Conservation (phyloP, 495 filamentous ascomycete species). For the Diplogelasinospora grovesii region DNA sequence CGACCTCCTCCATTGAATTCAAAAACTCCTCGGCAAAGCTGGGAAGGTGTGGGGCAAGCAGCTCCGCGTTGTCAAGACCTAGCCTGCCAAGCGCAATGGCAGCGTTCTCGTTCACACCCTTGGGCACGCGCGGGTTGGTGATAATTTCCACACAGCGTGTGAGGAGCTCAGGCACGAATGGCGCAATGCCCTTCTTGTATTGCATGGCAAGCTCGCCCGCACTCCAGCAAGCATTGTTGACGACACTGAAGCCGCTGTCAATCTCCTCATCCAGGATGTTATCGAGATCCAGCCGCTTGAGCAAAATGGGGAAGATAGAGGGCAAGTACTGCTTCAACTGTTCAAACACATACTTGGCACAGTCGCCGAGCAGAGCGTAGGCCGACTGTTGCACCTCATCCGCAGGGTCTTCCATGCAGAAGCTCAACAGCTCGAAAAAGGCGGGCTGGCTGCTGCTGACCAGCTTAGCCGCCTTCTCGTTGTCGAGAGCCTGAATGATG, state of each 20-base stretch:
- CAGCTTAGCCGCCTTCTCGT: slow-evolving; percentile 64
- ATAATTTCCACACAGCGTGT: slow-evolving; percentile 70
- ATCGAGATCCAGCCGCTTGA: slow-evolving; percentile 80
- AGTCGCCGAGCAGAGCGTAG: slow-evolving; percentile 92
- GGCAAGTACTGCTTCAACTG: slow-evolving; percentile 71
- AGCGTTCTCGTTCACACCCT: slow-evolving; percentile 89
- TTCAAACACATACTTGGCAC: slow-evolving; percentile 88
- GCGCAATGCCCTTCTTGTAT: slow-evolving; percentile 61
- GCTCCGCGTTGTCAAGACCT: slow-evolving; percentile 70
- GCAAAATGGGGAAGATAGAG: slow-evolving; percentile 66
- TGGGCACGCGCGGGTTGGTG: slow-evolving; percentile 74
- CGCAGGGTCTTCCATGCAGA: slow-evolving; percentile 88
- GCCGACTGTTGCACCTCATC: slow-evolving; percentile 95
- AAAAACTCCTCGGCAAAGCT: slow-evolving; percentile 78
- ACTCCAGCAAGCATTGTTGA: slow-evolving; percentile 99
- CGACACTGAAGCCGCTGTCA: slow-evolving; percentile 74
- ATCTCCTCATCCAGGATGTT: slow-evolving; percentile 65
- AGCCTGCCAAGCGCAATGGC: slow-evolving; percentile 88
- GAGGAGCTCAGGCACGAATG: slow-evolving; percentile 71
- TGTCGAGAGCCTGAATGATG: slow-evolving; percentile 86
- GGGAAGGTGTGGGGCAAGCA: slow-evolving; percentile 73
- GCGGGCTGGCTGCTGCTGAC: slow-evolving; percentile 66
- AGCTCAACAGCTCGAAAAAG: slow-evolving; percentile 83
- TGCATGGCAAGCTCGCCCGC: slow-evolving; percentile 88
- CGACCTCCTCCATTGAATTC: slow-evolving; percentile 71